These are phyloP conservation scores for Saccharomycopsis javanensis DNA, from an alignment of 805 yeast species.

Conservation along the genomic window DNA sequence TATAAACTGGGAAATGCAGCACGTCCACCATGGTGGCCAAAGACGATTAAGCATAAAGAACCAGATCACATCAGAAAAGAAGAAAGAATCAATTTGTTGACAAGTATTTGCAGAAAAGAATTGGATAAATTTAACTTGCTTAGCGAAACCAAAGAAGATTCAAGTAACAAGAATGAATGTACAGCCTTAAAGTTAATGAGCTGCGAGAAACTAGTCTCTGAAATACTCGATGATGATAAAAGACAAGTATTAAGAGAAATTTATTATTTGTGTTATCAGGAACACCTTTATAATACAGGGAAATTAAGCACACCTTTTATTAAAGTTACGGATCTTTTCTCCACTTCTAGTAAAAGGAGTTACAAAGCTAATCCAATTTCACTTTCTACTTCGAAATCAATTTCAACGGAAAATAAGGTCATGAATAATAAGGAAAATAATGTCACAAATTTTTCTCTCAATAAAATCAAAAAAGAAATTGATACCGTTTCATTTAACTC, in stretches of 20 bases:
- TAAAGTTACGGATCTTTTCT: conserved; percentile 7
- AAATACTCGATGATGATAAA: conserved; percentile 2
- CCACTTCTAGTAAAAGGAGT: background rate
- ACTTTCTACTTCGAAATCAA: background rate
- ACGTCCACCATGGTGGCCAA: conserved; percentile 71
- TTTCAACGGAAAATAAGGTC: background rate
- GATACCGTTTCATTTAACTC: background rate
- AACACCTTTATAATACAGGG: conserved; percentile 1
- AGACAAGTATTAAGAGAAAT: conserved; percentile 2
- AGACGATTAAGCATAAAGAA: conserved; percentile 46
- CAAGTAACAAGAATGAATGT: background rate
- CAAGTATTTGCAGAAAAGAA: conserved; percentile 21
- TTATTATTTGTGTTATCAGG: conserved; percentile 5
- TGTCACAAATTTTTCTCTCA: background rate
- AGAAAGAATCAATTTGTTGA: conserved; percentile 44
- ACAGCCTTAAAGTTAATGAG: conserved; percentile 3
- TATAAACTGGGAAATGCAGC: conserved; percentile 42
- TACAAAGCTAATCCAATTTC: background rate
- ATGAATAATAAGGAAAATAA: background rate
- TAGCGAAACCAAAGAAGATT: background rate
- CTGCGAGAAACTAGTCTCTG: background rate
- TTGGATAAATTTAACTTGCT: background rate
- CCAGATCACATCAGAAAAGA: conserved; percentile 63
- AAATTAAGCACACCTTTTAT: background rate
- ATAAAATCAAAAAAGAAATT: too few relatives aligned